A percentile compares a stretch with the other conserved stretches of the same genome.
phyloP scores from a whole-genome alignment of 2,329 filamentous ascomycete genomes.

The Dichotomopilus funicola region DNA sequence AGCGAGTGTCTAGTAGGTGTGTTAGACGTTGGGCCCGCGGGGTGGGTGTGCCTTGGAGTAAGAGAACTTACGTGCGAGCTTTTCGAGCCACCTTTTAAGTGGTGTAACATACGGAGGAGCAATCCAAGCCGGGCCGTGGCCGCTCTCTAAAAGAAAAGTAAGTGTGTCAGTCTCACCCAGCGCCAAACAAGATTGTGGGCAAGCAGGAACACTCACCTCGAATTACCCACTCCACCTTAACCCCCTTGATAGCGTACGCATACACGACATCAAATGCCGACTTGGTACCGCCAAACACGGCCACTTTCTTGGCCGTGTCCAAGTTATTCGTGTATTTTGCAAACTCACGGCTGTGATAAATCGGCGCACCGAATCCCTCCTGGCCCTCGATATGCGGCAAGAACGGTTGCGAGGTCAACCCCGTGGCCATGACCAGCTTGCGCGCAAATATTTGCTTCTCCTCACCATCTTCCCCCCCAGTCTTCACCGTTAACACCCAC shows the following conservation, averaged over 20 bases:
- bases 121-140: conserved; percentile 55
- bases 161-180: not conserved
- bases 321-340: conserved; percentile 35
- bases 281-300: conserved; percentile 58
- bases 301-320: conserved; percentile 36
- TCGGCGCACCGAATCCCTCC: conserved; percentile 37
- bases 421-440: conserved; percentile 50
- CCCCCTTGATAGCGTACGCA: conserved; percentile 48
- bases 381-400: conserved; percentile 42
- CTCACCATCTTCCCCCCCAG: not conserved
- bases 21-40: not conserved
- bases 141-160: conserved; percentile 26
- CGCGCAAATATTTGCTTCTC: conserved; percentile 31
- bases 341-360: conserved; percentile 48
- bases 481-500: conserved; percentile 37
- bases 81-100: conserved; percentile 61
- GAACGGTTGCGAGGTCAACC: conserved; percentile 45
- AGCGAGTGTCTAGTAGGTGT: conserved; percentile 44
- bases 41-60: no score
- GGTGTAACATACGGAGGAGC: conserved; percentile 57
- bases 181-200: not conserved
- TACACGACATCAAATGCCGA: conserved; percentile 61
- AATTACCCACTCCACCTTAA: conserved; percentile 55
- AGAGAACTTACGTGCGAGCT: conserved; percentile 46
- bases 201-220: conserved; percentile 32